Percentiles rank a stretch among this genome's conserved stretches.
phyloP scores from a whole-genome alignment of 441 rosid species.

The Pelargonium fulgidum region DNA sequence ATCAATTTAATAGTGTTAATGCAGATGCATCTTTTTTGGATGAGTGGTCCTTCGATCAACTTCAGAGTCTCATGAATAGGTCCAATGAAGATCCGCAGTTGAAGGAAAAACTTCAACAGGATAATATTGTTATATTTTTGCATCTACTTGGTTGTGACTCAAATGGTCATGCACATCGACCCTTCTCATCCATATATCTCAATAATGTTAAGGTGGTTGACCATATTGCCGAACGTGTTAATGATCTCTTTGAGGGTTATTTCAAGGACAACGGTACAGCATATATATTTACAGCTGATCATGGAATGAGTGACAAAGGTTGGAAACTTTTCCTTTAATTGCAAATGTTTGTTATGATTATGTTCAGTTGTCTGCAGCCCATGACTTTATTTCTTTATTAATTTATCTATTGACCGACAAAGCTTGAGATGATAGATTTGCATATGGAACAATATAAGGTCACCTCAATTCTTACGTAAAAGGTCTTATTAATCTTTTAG shows the following conservation, averaged over 20 bases:
- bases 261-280: slow-evolving; percentile 84
- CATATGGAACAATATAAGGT: not conserved
- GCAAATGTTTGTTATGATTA: not conserved
- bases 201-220: slow-evolving; percentile 96
- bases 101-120: slow-evolving; percentile 71
- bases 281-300: slow-evolving; percentile 90
- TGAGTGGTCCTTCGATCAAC: slow-evolving; percentile 97
- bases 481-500: not conserved
- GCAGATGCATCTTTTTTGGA: slow-evolving; percentile 99
- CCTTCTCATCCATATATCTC: slow-evolving; percentile 86
- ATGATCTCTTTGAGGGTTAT: slow-evolving; percentile 73
- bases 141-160: slow-evolving; percentile 98
- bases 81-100: slow-evolving; percentile 65
- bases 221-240: slow-evolving; percentile 69
- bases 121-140: slow-evolving; percentile 78
- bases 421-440: slow-evolving; percentile 3
- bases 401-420: not conserved
- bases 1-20: slow-evolving; percentile 30
- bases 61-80: slow-evolving; percentile 81
- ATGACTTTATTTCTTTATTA: not conserved
- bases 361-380: not conserved
- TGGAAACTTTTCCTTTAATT: slow-evolving; percentile 11
- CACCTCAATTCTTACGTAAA: not conserved
- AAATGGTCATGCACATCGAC: slow-evolving; percentile 97
- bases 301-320: slow-evolving; percentile 99